phyloP scores from a whole-genome alignment of 2,329 filamentous ascomycete genomes.

The Fusarium xyrophilum region DNA sequence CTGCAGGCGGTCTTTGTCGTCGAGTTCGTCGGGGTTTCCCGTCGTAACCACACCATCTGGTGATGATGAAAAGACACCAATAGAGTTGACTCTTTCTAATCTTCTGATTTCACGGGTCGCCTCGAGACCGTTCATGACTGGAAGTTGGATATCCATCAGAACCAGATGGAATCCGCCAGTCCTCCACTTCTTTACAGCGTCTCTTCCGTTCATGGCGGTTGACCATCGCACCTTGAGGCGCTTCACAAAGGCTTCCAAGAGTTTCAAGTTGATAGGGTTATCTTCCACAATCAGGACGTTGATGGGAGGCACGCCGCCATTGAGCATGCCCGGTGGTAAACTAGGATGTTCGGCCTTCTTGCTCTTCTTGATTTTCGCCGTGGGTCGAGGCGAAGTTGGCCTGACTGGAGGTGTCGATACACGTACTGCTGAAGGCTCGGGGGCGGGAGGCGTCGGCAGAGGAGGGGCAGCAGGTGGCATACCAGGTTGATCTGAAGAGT shows the following conservation, averaged over 20 bases:
- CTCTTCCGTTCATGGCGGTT: constrained; percentile 93
- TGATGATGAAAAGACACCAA: constrained; percentile 85
- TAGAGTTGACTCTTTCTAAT: constrained; percentile 87
- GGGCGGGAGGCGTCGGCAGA: constrained; percentile 59
- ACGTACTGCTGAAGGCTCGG: constrained; percentile 52
- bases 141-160: constrained; percentile 97
- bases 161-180: constrained; percentile 93
- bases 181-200: constrained; percentile 93
- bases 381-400: constrained; percentile 57
- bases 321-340: constrained; percentile 71
- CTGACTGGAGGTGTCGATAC: constrained; percentile 62
- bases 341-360: constrained; percentile 59
- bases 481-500: constrained; percentile 60
- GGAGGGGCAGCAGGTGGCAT: constrained; percentile 58
- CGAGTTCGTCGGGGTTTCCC: constrained; percentile 55
- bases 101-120: constrained; percentile 94
- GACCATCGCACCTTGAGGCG: constrained; percentile 94
- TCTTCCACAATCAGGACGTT: constrained; percentile 98
- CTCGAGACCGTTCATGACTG: constrained; percentile 93
- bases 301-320: constrained; percentile 88
- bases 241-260: constrained; percentile 95
- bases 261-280: constrained; percentile 95
- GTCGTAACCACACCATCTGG: constrained; percentile 58
- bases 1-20: constrained; percentile 72
- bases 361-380: constrained; percentile 56